Base-by-base conservation (phyloP, 371 early-diverging fungal genomes). In the Mortierella sp. region DNA sequence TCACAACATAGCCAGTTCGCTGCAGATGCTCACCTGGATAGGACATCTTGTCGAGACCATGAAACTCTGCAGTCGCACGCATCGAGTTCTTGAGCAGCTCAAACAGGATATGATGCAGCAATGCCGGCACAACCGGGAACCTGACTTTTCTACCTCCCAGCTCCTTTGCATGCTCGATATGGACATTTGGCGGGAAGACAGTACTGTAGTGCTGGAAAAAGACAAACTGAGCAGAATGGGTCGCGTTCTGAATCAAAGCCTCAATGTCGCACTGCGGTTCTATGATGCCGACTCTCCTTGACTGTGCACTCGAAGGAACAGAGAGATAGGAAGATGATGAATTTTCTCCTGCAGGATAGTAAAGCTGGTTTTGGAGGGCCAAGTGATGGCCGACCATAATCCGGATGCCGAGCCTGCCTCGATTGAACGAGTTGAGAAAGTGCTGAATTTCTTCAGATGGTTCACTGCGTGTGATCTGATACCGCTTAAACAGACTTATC, bases 1-100 rank as follows among this genome's bases (percentile, higher is more conserved):
- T 50, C 50, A 14, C 14, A 16, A 2, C 50, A 50, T 9, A 14
- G 3, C 3, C 16, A 50, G 16, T 50, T 50, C 10, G 24, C 24
- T 6, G 42, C 42, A 5, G 5, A 38, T 21, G 11, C 44, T 68
- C 44, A 68, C 83, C 83, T 78, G 87, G 87, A 76, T 82, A 86
- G 7, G 87, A 74, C 16, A 47, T 16, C 60, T 80, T 80, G 8
- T 82, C 80, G 31, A 86, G 73, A 16, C 87, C 87, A 80, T 86
- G 87, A 31, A 86, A 86, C 60, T 86, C 87, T 31, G 87, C 87
- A 3, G 87, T 86, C 6, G 87, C 87, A n/a, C 87, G 77, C 87
- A 86, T 82, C 10, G 87, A 77, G 65, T 86, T 86, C 71, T 86
- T 86, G 47, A 86, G 75, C 63, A 86, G 21, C 48, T 86, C 87